Base-by-base conservation (phyloP, 768 basidiomycete species). In the Lanmaoa rubissima region DNA sequence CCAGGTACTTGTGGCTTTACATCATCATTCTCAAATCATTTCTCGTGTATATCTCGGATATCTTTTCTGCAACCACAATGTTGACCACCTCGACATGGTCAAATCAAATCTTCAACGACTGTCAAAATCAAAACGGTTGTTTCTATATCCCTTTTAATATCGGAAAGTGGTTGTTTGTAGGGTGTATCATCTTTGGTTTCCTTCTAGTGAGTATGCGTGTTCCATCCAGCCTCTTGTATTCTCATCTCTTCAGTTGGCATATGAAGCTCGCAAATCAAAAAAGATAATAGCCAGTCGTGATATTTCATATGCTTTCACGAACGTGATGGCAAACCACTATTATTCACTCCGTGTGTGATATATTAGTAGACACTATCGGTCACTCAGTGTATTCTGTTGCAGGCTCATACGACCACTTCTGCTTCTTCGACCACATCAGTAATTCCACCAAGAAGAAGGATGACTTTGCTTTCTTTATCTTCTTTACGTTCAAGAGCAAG, bases 131-230 rank as follows among this genome's bases (percentile, higher is more conserved):
- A 51, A 71, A 82, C 5, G 85, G 86, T 41, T 97, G 94, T 69
- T 85, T 94, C 50, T 83, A 88, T 68, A 89, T 94, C 61, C 87
- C 91, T 2, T 98, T 97, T 76, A 77, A 79, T 56, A 85, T 91
- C 53, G 94, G 92, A 50, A 92, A 94, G 74, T 98, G 94, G 94
- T 78, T 99, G 58, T 98, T 98, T 76, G 89, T 97, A 19, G 94
- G 93, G 45, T 98, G 96, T 75, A 98, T 99, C 82, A 89, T 97
- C 64, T 92, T 97, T 73, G 94, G 92, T n/a, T 98, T 98, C 77
- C 79, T 99, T 31, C 76, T 99, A 70, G 94, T 93, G 67, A 60
- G 89, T 57, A 34, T 21, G 14, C 26, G 7, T 19, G 19, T 48
- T 52, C 19, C n/a, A 14, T 31, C 7, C 24, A 26, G 9, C n/a